Percentiles rank a stretch among this genome's conserved stretches.
phyloP scores from a whole-genome alignment of 345 rosid genomes.

The Eucalyptus sp. region DNA sequence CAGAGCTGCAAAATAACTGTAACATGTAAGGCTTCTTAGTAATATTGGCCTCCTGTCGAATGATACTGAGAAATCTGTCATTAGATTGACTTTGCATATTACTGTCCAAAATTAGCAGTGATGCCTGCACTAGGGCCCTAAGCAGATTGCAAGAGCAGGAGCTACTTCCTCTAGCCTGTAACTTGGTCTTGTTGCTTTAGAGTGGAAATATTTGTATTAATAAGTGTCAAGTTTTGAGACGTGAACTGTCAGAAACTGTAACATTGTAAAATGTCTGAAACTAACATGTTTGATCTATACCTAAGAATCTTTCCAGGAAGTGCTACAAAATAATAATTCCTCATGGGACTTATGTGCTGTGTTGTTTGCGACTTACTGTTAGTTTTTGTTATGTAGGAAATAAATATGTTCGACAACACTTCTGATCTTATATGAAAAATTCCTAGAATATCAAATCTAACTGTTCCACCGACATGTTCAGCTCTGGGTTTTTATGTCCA shows the following conservation, averaged over 20 bases:
- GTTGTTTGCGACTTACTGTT: background rate
- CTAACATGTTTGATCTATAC: background rate
- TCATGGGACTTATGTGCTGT: background rate
- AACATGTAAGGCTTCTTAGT: constrained; percentile 47
- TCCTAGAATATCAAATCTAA: background rate
- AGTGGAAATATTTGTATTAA: background rate
- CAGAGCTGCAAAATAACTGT: constrained; percentile 82
- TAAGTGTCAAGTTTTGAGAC: background rate
- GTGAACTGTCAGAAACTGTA: background rate
- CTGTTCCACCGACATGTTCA: background rate
- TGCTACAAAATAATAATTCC: background rate
- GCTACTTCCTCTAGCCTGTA: background rate
- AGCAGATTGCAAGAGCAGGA: background rate
- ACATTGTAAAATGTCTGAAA: background rate
- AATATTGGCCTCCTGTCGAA: background rate
- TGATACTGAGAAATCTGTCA: background rate
- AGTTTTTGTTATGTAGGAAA: background rate
- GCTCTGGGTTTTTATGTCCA: background rate
- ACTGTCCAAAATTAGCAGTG: background rate
- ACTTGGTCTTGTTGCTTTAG: background rate
- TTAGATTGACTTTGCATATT: background rate
- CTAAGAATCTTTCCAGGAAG: background rate
- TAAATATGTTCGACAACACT: background rate
- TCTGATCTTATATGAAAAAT: background rate
- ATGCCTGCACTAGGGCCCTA: background rate